Base-by-base conservation (phyloP, 148 eudicot species). In the Chenopodium album region DNA sequence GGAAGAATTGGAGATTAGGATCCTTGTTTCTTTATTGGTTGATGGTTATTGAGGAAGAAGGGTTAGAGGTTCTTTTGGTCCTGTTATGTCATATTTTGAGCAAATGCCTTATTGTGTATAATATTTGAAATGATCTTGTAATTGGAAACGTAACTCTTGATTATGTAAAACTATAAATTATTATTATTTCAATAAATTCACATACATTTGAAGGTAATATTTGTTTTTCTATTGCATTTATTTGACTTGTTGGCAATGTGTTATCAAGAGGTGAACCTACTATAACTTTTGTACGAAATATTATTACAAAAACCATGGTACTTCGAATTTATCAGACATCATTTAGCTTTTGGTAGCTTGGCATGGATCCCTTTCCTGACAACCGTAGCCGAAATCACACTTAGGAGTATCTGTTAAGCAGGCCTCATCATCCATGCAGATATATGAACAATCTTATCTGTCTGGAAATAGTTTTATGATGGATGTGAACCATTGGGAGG, bases 91-190 rank as follows among this genome's bases (percentile, higher is more conserved):
- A 52, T 31, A 19, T 79, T 10, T 68, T 52, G 74, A 46, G 48
- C 75, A 31, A 69, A 48, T 59, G 32, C 75, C 59, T 78, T 52
- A 50, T 48, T 7, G 20, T 52, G 28, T 47, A 68, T 78, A 63
- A 44, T 4, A 67, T 70, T 70, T 70, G 56, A 6, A 75, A 52
- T 28, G 60, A 50, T 32, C 81, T 69, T 79, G 82, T 71, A 34
- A 79, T 79, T 79, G 73, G 62, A 47, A 66, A 78, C 26, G 41
- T 41, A 79, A 79, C 26, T 56, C 7, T 69, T 60, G 66, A 85
- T 85, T 62, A 73, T 81, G 84, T 85, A 85, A 48, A 78, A 81
- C 82, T 81, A 46, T 56, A 59, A 75, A 59, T 31, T 68, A 60
- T 80, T 78, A 73, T 80, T 78, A 73, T 46, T 73, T 81, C 41